Evolutionary conservation across 2,329 filamentous ascomycete genomes (phyloP).

Genomic region (Colletotrichum orchidophilum): DNA sequence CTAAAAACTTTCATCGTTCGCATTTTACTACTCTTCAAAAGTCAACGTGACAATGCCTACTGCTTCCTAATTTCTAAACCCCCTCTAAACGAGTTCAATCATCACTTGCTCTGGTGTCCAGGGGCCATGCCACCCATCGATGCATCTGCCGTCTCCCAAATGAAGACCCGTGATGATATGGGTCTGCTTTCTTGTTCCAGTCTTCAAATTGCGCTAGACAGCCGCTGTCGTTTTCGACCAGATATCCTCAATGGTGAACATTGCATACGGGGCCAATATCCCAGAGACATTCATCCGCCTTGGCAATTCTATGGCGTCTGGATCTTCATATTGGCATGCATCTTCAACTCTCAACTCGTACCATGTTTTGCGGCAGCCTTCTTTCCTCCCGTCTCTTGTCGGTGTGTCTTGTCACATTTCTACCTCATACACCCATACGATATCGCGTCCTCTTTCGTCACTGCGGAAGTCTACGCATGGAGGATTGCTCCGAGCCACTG

Average conservation of each 20-base stretch:
- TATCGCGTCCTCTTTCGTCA: not conserved
- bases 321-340: constrained; percentile 7
- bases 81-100: no score
- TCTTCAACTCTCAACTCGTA: not conserved
- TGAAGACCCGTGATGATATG: not conserved
- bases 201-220: not conserved
- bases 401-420: not conserved
- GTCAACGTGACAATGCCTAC: not conserved
- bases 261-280: not conserved
- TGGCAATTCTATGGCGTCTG: constrained; percentile 1
- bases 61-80: not conserved
- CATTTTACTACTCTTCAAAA: not conserved
- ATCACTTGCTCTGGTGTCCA: not conserved
- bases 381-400: not conserved
- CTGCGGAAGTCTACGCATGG: not conserved
- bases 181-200: not conserved
- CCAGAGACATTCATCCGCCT: constrained; percentile 18
- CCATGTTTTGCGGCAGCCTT: not conserved
- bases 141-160: not conserved
- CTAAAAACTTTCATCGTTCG: not conserved
- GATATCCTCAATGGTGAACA: not conserved
- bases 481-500: not conserved
- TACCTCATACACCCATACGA: not conserved
- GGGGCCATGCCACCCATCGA: not conserved
- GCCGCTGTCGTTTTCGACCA: not conserved